Conservation (phyloP, 768 basidiomycete genomes). For the Boletus tylopilopsis region DNA sequence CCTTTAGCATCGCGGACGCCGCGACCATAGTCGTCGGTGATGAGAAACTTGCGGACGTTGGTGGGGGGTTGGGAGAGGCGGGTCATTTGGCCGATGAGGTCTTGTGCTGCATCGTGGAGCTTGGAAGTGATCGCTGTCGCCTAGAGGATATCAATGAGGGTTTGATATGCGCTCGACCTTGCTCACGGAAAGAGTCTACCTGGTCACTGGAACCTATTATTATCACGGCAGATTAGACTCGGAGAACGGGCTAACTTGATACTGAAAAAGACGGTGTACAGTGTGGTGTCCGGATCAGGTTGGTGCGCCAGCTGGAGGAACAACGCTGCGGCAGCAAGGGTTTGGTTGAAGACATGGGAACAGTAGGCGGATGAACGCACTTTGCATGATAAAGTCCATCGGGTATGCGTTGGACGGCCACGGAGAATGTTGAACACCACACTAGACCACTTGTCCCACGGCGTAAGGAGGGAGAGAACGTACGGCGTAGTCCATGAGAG, state of each 20-base stretch:
- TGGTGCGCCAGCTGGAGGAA: conserved; percentile 44
- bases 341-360: not conserved
- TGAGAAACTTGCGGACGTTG: conserved; percentile 46
- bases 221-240: not conserved
- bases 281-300: conserved; percentile 43
- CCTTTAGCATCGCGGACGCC: conserved; percentile 39
- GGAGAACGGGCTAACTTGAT: conserved; percentile 41
- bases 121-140: conserved; percentile 44
- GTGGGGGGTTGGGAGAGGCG: conserved; percentile 48
- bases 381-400: conserved; percentile 44
- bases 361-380: conserved; percentile 26
- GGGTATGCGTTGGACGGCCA: conserved; percentile 49
- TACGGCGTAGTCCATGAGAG: conserved; percentile 50
- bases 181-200: conserved; percentile 39
- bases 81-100: conserved; percentile 42
- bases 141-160: conserved; percentile 17
- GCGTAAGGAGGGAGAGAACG: conserved; percentile 5
- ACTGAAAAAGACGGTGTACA: conserved; percentile 52
- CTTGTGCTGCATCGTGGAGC: conserved; percentile 42
- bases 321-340: conserved; percentile 31
- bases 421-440: conserved; percentile 45
- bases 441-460: conserved; percentile 33
- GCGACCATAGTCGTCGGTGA: conserved; percentile 49
- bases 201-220: conserved; percentile 35
- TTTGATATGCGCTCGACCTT: not conserved